Conservation (phyloP, 2,329 filamentous ascomycete genomes). For the Cladosporium sp. region DNA sequence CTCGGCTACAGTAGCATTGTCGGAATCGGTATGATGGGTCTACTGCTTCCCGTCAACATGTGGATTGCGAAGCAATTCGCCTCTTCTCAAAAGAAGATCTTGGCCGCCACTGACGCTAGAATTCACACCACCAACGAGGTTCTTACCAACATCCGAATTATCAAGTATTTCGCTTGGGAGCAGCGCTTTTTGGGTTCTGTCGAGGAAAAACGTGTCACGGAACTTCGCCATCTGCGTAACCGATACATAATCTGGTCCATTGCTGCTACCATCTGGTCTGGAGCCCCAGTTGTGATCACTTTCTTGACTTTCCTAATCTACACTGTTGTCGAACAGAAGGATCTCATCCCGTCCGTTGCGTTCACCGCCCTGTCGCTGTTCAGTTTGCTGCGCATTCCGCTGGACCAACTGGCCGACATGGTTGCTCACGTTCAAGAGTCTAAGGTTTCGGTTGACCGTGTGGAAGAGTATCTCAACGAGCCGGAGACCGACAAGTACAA, state of each 20-base stretch:
- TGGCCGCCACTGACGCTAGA: conserved; percentile 88
- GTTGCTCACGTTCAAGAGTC: conserved; percentile 96
- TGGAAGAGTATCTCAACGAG: conserved; percentile 88
- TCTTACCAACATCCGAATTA: conserved; percentile 94
- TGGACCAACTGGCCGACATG: conserved; percentile 98
- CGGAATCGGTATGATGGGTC: conserved; percentile 81
- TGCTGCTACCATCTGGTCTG: conserved; percentile 94
- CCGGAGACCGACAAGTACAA: conserved; percentile 94
- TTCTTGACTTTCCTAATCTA: conserved; percentile 95
- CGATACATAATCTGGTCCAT: conserved; percentile 88
- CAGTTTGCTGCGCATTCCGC: conserved; percentile 82
- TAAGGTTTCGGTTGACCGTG: conserved; percentile 92
- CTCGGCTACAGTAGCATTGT: conserved; percentile 91
- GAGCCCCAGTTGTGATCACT: conserved; percentile 88
- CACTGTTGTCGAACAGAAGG: conserved; percentile 83
- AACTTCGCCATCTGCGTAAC: conserved; percentile 71
- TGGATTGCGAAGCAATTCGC: conserved; percentile 81
- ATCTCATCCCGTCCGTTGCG: conserved; percentile 82
- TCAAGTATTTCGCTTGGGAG: conserved; percentile 99
- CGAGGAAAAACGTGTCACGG: conserved; percentile 76
- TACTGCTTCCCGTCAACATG: conserved; percentile 87
- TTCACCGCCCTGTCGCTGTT: conserved; percentile 97
- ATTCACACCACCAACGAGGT: conserved; percentile 97
- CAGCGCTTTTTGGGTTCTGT: conserved; percentile 81
- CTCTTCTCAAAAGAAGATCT: conserved; percentile 81